Base-by-base conservation (phyloP, 257 asterid genomes). In the Capsicum chinense region DNA sequence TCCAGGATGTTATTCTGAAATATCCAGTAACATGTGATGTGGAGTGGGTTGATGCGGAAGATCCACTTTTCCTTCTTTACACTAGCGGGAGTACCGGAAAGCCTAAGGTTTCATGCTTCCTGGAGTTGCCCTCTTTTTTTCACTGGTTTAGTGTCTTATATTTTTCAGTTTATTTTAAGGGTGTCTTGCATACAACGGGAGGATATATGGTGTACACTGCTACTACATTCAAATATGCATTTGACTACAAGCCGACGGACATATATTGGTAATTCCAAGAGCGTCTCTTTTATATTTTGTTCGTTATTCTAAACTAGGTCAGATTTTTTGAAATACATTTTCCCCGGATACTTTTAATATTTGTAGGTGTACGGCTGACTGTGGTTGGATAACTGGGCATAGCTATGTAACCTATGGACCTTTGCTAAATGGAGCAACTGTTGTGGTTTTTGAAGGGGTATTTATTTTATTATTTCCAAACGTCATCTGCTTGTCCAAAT, bases 321-420 rank as follows among this genome's bases (percentile, higher is more conserved):
- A 56, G 42, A 63, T 42, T 71, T 89, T 79, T 83, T 88, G 81
- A 85, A 82, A 79, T 70, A 84, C 79, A 21, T 83, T 35, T 73
- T 60, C 12, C 66, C 35, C 67, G 63, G 44, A 26, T 37, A 26
- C 54, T 70, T 35, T 88, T 73, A 67, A 58, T 84, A 88, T 84
- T 82, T 86, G 71, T 84, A 96, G 99, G 99, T 96, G 99, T 89
- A 96, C 99, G 78, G 98, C 98, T 88, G 99, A 96, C 90, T 96
- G 99, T 87, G 99, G 99, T 81, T 94, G 99, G 99, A 94, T 96
- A 83, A 94, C 99, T 86, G 99, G 99, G 82, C 99, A 96, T 88
- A 96, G 99, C 91, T 96, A 96, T 85, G 98, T 96, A 89, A 95
- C 99, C 52, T 96, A 96, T 88, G 99, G 99, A 84, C 99, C 99